phyloP scores from a whole-genome alignment of 202 grass and related monocot genomes.

The Bolboschoenoplectus hybrid region DNA sequence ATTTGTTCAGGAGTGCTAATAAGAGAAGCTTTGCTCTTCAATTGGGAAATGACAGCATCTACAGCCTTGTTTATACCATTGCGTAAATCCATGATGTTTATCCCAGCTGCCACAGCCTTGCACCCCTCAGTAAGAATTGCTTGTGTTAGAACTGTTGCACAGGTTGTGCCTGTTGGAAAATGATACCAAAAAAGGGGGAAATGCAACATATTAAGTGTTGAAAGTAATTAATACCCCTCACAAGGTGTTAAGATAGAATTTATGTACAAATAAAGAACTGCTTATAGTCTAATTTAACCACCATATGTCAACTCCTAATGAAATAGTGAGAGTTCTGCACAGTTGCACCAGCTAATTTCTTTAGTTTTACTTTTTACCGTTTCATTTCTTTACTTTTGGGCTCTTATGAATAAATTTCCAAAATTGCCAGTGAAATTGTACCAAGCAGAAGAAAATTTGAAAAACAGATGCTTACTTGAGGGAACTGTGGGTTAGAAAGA shows the following conservation, averaged over 20 bases:
- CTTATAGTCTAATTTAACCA: neutral
- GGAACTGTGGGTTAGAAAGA: neutral
- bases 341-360: neutral
- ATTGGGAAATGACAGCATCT: constrained; percentile 59
- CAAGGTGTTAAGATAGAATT: neutral
- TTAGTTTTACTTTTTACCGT: neutral
- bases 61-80: constrained; percentile 89
- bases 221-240: neutral
- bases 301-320: neutral
- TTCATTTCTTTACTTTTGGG: neutral
- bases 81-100: constrained; percentile 90
- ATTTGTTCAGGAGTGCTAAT: constrained; percentile 90
- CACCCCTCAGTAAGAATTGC: constrained; percentile 92
- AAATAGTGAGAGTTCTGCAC: neutral
- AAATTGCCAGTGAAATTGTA: constrained; percentile 2
- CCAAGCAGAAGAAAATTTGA: neutral
- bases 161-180: constrained; percentile 82
- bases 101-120: constrained; percentile 84
- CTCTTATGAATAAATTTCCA: constrained; percentile 1
- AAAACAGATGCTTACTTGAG: neutral
- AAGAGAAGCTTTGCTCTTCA: constrained; percentile 79
- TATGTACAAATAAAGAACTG: neutral
- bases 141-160: constrained; percentile 89
- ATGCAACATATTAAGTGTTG: neutral
- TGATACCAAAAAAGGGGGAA: neutral